These are phyloP conservation scores for Teratosphaeria nubilosa DNA, from an alignment of 2,329 filamentous ascomycete genomes.

Conservation along the genomic window DNA sequence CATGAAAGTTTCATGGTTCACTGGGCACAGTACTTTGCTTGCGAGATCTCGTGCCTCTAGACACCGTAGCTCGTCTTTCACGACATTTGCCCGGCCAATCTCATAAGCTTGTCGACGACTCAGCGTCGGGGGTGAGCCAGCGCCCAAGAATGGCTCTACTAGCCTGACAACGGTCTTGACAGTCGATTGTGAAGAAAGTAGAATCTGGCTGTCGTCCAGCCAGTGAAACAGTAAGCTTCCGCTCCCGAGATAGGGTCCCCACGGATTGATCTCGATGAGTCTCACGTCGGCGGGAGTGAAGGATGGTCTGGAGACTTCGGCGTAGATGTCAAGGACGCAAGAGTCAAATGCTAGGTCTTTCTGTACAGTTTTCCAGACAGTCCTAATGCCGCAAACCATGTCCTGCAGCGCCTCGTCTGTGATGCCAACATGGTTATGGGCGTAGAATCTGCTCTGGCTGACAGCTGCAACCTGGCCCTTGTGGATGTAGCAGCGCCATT, in stretches of 20 bases:
- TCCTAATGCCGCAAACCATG: background rate
- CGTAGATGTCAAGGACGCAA: background rate
- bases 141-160: background rate
- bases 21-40: background rate
- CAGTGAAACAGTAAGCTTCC: background rate
- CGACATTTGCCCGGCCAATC: background rate
- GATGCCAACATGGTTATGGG: slow-evolving; percentile 1
- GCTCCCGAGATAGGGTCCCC: background rate
- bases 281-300: background rate
- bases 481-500: slow-evolving; percentile 6
- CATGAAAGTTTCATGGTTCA: background rate
- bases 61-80: background rate
- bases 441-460: slow-evolving; percentile 4
- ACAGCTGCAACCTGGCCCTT: slow-evolving; percentile 1
- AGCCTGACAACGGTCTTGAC: background rate
- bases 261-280: background rate
- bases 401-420: background rate
- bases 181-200: background rate
- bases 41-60: background rate
- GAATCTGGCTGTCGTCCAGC: background rate
- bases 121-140: background rate
- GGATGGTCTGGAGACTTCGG: background rate
- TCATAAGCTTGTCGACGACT: background rate
- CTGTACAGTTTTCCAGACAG: background rate
- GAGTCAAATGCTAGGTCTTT: background rate